Percentiles rank a stretch among this genome's conserved stretches.
Evolutionary conservation across 2,329 filamentous ascomycete species (phyloP).

Genomic region (Clarireedia homoeocarpa): DNA sequence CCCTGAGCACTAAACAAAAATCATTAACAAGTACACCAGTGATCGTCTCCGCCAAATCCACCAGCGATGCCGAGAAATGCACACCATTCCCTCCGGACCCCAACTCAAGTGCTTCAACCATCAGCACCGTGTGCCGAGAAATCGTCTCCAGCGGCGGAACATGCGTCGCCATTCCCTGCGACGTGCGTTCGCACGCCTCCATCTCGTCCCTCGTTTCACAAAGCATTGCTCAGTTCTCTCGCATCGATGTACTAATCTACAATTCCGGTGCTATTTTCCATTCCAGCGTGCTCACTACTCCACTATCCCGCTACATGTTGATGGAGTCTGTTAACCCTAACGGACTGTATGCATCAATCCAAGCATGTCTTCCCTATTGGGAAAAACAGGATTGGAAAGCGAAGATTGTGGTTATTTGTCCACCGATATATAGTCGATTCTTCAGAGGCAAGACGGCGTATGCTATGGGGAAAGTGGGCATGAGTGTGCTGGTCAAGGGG

Average conservation of each 20-base stretch:
- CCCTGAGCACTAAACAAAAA: not conserved
- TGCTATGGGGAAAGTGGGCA: conserved; percentile 69
- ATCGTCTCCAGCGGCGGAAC: conserved; percentile 56
- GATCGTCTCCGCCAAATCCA: conserved; percentile 69
- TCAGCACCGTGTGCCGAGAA: conserved; percentile 70
- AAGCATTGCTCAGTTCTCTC: conserved; percentile 34
- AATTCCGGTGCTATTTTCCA: conserved; percentile 85
- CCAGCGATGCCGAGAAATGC: conserved; percentile 50
- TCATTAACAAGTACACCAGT: conserved; percentile 15
- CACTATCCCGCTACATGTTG: conserved; percentile 66
- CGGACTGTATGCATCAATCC: conserved; percentile 66
- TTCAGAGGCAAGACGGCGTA: conserved; percentile 83
- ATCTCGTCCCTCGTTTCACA: conserved; percentile 50
- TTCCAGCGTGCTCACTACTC: conserved; percentile 65
- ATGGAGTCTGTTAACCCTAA: conserved; percentile 71
- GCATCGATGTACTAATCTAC: conserved; percentile 70
- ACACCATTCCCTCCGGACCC: conserved; percentile 64
- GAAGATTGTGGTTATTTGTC: conserved; percentile 69
- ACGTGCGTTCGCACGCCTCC: conserved; percentile 55
- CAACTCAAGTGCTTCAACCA: conserved; percentile 70
- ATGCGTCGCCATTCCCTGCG: conserved; percentile 61
- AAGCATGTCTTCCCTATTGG: conserved; percentile 62
- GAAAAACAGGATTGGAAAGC: conserved; percentile 44
- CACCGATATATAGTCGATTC: conserved; percentile 79
- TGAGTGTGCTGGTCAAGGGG: conserved; percentile 75